Evolutionary conservation across 352 stramenopile genomes (phyloP).

Genomic region (Phytophthora agathidicida): DNA sequence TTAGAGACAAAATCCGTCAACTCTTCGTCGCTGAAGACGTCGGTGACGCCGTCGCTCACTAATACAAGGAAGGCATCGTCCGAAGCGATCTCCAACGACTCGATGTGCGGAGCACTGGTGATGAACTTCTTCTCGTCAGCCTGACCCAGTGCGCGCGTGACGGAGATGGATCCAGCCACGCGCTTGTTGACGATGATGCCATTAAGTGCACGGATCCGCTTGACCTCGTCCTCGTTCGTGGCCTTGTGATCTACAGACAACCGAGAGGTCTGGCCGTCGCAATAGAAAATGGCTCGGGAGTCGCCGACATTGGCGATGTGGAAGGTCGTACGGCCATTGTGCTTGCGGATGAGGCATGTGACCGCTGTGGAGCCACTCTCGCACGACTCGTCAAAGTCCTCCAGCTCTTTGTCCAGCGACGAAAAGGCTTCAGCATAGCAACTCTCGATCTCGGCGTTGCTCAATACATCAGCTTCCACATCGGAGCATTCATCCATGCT

Average conservation of each 20-base stretch:
- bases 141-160: conserved; percentile 80
- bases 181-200: conserved; percentile 88
- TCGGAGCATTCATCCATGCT: conserved; percentile 42
- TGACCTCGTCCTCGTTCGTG: conserved; percentile 77
- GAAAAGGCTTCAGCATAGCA: conserved; percentile 70
- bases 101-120: conserved; percentile 64
- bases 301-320: conserved; percentile 84
- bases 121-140: conserved; percentile 86
- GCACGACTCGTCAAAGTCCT: conserved; percentile 68
- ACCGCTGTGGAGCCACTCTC: conserved; percentile 78
- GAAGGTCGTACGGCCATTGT: conserved; percentile 62
- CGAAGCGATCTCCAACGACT: conserved; percentile 54
- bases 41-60: conserved; percentile 77
- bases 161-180: conserved; percentile 70
- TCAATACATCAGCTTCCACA: conserved; percentile 55
- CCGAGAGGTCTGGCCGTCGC: conserved; percentile 49
- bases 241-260: conserved; percentile 82
- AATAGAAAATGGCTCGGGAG: conserved; percentile 76
- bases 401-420: conserved; percentile 67
- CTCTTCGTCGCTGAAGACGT: conserved; percentile 77
- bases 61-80: conserved; percentile 76
- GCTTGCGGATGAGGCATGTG: conserved; percentile 70
- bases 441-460: conserved; percentile 59
- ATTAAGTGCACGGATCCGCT: conserved; percentile 72
- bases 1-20: conserved; percentile 66